Evolutionary conservation across 495 filamentous ascomycete genomes (phyloP), one percentile per base, ranked within the genome.

Genomic region (Antarctomyces pellizariae): DNA sequence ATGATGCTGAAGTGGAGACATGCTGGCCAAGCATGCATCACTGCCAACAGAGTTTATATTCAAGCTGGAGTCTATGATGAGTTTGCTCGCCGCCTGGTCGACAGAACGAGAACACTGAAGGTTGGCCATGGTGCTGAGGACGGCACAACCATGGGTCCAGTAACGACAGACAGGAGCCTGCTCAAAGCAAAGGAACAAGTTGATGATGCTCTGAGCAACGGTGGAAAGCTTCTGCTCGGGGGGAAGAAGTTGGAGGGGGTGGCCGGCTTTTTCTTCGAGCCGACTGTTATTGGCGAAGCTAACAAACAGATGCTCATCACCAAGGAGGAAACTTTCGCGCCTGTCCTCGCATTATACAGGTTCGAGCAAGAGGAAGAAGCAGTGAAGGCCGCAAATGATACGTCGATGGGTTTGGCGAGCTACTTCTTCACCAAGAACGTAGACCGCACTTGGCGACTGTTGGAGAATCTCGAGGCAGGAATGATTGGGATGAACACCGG

Each of bases 351-450:
- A 2, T 43, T 79, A 28, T 75, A 71, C 39, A 53, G 54, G 16
- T 79, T 79, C 30, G 64, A 73, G 16, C 72, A 57, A 0, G 73
- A 79, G 42, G 68, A 71, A 0, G 65, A 77, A 38, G 73, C 58
- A 3, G 62, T 75, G 0, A 42, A 50, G 30, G 33, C 47, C 19
- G 71, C 70, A 1, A 75, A 75, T 35, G 52, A 64, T 20, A 74
- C 69, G 2, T 28, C 49, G 50, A 72, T 74, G 67, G 70, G 70
- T 10, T 41, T 75, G 33, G 68, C 68, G 1, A 67, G 63, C 21
- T 73, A 77, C 41, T 72, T 63, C 26, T 79, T 77, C 46, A 75
- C 71, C 3, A 73, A 74, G 53, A 67, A 76, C 33, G 46, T 74
- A 12, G 71, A 77, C 39, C 62, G 72, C 1, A 53, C 67, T 35